A percentile compares a stretch with the other conserved stretches of the same genome.
phyloP scores from a whole-genome alignment of 306 rosid genomes.

The Macrotyloma uniflorum region DNA sequence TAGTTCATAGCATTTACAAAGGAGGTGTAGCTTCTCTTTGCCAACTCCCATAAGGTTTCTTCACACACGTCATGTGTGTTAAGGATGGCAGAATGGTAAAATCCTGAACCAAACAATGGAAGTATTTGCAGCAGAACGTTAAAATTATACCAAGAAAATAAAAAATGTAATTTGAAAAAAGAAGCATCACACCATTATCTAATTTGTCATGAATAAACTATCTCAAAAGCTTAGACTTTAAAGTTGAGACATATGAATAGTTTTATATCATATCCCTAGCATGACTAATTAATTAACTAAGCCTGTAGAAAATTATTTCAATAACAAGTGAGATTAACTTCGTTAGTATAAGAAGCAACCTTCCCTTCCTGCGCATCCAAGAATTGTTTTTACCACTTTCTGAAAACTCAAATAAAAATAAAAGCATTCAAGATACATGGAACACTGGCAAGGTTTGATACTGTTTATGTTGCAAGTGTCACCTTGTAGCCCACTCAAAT shows the following conservation, averaged over 20 bases:
- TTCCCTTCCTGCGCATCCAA: not conserved
- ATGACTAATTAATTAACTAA: not conserved
- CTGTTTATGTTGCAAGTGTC: not conserved
- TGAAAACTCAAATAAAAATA: not conserved
- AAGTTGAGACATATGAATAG: not conserved
- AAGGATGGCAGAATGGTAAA: conserved; percentile 87
- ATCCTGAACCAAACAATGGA: conserved; percentile 54
- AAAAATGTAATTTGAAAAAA: too few species aligned
- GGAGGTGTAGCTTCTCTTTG: conserved; percentile 66
- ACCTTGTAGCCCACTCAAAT: not conserved
- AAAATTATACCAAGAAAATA: conserved; percentile 14
- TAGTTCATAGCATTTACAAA: conserved; percentile 56
- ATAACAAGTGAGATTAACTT: too few species aligned
- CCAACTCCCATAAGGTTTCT: conserved; percentile 77
- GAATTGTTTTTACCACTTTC: not conserved
- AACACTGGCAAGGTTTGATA: not conserved
- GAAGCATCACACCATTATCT: not conserved
- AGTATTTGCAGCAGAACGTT: not conserved
- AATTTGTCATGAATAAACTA: not conserved
- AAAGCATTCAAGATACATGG: not conserved
- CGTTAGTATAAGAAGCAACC: not conserved
- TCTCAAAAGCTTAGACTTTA: not conserved
- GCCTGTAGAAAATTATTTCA: conserved; percentile 1
- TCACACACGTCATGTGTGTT: conserved; percentile 79
- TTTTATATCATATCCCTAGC: not conserved